phyloP scores from a whole-genome alignment of 192 early-diverging fungal species.

The Backusella australiensis region DNA sequence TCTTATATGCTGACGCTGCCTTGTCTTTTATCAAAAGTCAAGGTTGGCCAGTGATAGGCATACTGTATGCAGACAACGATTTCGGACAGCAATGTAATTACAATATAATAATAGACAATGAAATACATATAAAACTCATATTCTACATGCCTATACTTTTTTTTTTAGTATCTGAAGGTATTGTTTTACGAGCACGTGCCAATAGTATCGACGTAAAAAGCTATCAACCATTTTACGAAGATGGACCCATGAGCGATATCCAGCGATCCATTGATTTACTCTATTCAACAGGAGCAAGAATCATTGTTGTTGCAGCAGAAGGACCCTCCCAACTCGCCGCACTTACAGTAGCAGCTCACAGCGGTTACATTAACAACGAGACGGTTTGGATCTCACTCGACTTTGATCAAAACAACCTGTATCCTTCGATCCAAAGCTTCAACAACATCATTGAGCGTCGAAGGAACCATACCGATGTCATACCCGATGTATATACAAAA shows the following conservation, averaged over 20 bases:
- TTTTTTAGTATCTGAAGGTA: conserved; percentile 39
- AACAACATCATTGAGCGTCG: conserved; percentile 21
- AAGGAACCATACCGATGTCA: conserved; percentile 9
- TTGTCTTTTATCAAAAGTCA: conserved; percentile 43
- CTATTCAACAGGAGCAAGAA: conserved; percentile 31
- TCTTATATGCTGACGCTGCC: conserved; percentile 43
- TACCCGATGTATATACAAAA: not conserved
- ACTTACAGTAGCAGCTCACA: conserved; percentile 39
- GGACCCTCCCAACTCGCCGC: conserved; percentile 30
- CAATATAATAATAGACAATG: not conserved
- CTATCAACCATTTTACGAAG: conserved; percentile 40
- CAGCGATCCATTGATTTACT: conserved; percentile 32
- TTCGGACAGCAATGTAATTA: conserved; percentile 44
- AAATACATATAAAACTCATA: not conserved
- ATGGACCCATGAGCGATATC: conserved; percentile 35
- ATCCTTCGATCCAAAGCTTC: conserved; percentile 12
- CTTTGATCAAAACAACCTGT: not conserved
- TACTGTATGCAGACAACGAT: conserved; percentile 42
- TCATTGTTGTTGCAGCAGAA: conserved; percentile 41
- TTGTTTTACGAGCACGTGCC: conserved; percentile 28
- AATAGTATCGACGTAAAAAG: conserved; percentile 35
- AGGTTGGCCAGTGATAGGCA: conserved; percentile 41
- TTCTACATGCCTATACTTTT: not conserved
- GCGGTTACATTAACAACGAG: conserved; percentile 29
- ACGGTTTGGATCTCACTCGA: conserved; percentile 29